Percentiles rank a stretch among this genome's conserved stretches.
phyloP scores from a whole-genome alignment of 2,329 filamentous ascomycete genomes.

The Aspergillus unguis region DNA sequence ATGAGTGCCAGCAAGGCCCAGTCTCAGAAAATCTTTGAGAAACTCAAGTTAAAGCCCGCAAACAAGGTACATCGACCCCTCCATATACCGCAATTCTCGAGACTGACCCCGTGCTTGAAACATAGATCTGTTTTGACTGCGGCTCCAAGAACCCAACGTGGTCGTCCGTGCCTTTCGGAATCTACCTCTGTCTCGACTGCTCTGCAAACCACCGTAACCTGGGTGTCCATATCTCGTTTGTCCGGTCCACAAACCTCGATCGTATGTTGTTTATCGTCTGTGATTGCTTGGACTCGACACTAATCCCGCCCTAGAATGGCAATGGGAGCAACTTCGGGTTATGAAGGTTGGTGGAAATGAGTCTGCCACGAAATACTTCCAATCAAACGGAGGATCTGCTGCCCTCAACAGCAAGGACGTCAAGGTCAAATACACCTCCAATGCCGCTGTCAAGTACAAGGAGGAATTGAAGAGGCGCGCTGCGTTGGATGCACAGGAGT shows the following conservation, averaged over 20 bases:
- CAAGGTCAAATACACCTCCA: conserved; percentile 95
- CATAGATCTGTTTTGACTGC: conserved; percentile 95
- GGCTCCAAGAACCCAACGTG: conserved; percentile 96
- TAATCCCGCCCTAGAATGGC: conserved; percentile 67
- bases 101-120: background rate
- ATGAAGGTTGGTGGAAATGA: conserved; percentile 99
- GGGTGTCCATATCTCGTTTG: conserved; percentile 98
- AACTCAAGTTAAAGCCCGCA: conserved; percentile 87
- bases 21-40: conserved; percentile 96
- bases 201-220: conserved; percentile 96
- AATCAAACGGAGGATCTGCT: conserved; percentile 89
- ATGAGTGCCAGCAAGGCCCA: conserved; percentile 84
- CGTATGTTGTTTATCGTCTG: conserved; percentile 59
- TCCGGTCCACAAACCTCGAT: conserved; percentile 96
- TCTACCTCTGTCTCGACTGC: conserved; percentile 97
- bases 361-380: conserved; percentile 97
- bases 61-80: conserved; percentile 71
- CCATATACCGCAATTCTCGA: conserved; percentile 14
- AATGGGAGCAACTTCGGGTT: conserved; percentile 94
- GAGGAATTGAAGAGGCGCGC: conserved; percentile 88
- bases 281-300: conserved; percentile 7
- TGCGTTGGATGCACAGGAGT: conserved; percentile 80
- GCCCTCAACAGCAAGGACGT: conserved; percentile 93
- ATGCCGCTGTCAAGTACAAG: conserved; percentile 95
- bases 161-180: conserved; percentile 95